A percentile compares a stretch with the other conserved stretches of the same genome.
phyloP scores from a whole-genome alignment of 305 asterid genomes.

The Withania somnifera region DNA sequence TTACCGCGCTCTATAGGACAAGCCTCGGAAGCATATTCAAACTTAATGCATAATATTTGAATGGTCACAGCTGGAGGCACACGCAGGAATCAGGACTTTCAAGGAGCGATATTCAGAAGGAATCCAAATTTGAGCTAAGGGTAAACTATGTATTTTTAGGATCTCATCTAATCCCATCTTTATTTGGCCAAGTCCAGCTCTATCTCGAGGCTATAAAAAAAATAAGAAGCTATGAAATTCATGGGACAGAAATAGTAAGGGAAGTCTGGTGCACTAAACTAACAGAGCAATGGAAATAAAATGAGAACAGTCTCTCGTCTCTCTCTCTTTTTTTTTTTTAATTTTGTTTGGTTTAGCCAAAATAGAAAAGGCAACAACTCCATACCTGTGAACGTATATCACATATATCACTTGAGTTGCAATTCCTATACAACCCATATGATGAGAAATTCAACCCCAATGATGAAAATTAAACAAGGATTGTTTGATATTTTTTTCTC shows the following conservation, averaged over 20 bases:
- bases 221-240: not conserved
- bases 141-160: not conserved
- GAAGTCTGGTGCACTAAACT: too few species aligned
- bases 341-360: not conserved
- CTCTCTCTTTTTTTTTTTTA: not conserved
- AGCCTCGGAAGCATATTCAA: not conserved
- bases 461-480: not conserved
- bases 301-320: not conserved
- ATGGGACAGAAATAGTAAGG: not conserved
- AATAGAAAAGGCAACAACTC: not conserved
- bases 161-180: not conserved
- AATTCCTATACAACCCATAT: not conserved
- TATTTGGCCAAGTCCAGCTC: not conserved
- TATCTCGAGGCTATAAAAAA: not conserved
- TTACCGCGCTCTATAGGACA: fast-evolving
- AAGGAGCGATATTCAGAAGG: not conserved
- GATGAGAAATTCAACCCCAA: not conserved
- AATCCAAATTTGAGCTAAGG: not conserved
- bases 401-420: not conserved
- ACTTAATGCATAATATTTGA: not conserved
- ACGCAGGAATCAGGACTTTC: not conserved
- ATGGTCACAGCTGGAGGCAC: not conserved
- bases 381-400: not conserved
- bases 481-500: not conserved
- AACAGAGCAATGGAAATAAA: not conserved